These are phyloP conservation scores for Chlamydomonas asymmetrica DNA, from an alignment of 139 green algal species.

Conservation along the genomic window DNA sequence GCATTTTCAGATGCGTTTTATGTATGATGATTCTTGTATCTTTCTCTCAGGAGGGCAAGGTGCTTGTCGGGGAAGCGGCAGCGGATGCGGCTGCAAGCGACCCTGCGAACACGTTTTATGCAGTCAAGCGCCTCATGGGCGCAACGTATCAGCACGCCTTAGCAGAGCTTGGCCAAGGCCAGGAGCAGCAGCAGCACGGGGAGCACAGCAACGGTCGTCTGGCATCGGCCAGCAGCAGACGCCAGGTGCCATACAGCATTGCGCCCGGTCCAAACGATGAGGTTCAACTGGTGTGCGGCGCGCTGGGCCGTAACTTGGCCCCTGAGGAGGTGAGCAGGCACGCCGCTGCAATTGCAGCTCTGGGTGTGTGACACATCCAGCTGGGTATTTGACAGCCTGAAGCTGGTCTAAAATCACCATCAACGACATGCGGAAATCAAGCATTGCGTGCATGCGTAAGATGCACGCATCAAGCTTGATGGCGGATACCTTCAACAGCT, in stretches of 20 bases:
- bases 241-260: conserved; percentile 37
- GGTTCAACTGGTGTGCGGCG: conserved; percentile 78
- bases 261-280: conserved; percentile 66
- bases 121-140: conserved; percentile 77
- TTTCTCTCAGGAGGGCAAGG: conserved; percentile 28
- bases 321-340: conserved; percentile 39
- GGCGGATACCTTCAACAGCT: no score
- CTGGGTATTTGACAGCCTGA: no score
- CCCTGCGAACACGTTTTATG: conserved; percentile 63
- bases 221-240: no score
- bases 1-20: no score
- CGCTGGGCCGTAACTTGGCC: not conserved
- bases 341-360: conserved; percentile 10
- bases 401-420: no score
- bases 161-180: not conserved
- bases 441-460: no score
- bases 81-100: conserved; percentile 27
- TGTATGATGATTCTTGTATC: no score
- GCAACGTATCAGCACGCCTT: conserved; percentile 23
- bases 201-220: no score
- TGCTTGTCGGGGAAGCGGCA: conserved; percentile 55
- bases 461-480: no score
- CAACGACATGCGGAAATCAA: no score
- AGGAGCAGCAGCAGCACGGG: not conserved
- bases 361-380: conserved; percentile 7